Conservation (phyloP, 306 rosid species). For the Cucurbita pepo region DNA sequence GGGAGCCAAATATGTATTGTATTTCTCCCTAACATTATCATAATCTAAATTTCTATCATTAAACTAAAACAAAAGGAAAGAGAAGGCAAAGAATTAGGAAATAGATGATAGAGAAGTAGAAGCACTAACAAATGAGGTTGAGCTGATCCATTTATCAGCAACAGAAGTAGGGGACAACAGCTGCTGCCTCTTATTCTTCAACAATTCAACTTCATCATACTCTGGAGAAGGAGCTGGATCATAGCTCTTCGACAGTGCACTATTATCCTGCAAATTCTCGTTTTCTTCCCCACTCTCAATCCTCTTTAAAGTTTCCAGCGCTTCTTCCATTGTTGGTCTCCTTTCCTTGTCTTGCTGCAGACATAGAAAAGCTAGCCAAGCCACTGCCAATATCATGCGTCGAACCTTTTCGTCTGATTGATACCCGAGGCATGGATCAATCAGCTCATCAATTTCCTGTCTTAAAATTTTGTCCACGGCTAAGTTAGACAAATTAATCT, state of each 20-base stretch:
- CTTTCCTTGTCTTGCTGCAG: slow-evolving; percentile 44
- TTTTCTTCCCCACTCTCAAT: slow-evolving; percentile 20
- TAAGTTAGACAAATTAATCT: slow-evolving; percentile 43
- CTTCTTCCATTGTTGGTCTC: slow-evolving; percentile 61
- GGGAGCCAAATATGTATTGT: background rate
- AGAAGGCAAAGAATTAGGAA: background rate
- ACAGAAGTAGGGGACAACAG: slow-evolving; percentile 25
- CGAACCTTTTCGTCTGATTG: slow-evolving; percentile 23
- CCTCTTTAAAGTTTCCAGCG: slow-evolving; percentile 25
- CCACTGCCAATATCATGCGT: slow-evolving; percentile 36
- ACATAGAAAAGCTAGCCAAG: slow-evolving; percentile 53
- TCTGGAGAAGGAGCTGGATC: slow-evolving; percentile 20
- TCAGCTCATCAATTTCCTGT: slow-evolving; percentile 25
- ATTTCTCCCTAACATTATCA: background rate
- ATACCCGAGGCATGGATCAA: slow-evolving; percentile 42
- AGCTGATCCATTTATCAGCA: slow-evolving; percentile 26
- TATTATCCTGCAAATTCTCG: slow-evolving; percentile 4
- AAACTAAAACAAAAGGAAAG: background rate
- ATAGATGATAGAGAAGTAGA: background rate
- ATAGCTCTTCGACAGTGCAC: background rate
- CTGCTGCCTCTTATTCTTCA: slow-evolving; percentile 9
- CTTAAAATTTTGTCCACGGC: slow-evolving; percentile 29
- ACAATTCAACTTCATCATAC: slow-evolving; percentile 16
- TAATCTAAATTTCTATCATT: background rate
- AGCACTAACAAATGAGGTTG: slow-evolving; percentile 20